phyloP scores from a whole-genome alignment of 345 rosid genomes.

The Eucalyptus brandiana region DNA sequence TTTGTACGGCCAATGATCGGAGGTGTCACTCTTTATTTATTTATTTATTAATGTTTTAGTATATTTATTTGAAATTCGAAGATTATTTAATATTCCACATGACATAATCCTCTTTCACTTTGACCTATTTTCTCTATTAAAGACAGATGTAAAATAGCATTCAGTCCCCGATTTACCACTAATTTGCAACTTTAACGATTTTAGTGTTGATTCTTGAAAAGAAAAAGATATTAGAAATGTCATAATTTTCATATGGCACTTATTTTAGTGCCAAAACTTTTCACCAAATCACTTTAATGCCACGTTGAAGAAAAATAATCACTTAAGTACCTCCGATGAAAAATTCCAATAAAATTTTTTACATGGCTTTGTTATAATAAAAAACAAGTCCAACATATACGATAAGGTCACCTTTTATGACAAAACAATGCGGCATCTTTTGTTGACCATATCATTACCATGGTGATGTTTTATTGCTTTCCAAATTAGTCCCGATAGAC shows the following conservation, averaged over 20 bases:
- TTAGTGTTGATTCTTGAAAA: neutral
- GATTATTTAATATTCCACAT: too few species aligned
- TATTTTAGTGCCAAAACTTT: neutral
- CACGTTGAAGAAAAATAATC: neutral
- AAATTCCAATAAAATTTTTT: too few species aligned
- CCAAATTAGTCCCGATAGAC: too few species aligned
- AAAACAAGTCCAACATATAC: too few species aligned
- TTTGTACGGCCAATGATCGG: neutral
- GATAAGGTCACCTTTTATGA: too few species aligned
- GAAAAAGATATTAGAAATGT: neutral
- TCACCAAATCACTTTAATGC: too few species aligned
- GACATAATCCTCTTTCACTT: neutral
- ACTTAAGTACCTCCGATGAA: too few species aligned
- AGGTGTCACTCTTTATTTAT: neutral
- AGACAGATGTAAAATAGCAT: too few species aligned
- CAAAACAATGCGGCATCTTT: too few species aligned
- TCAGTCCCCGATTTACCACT: neutral
- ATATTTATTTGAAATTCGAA: neutral
- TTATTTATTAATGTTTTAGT: neutral
- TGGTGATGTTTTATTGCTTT: too few species aligned
- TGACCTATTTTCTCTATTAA: neutral
- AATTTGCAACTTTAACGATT: neutral
- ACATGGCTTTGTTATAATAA: too few species aligned
- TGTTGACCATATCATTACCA: too few species aligned
- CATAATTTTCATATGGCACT: accelerated